Conservation (phyloP, 352 stramenopile species). For the Globisporangium mamillatum region DNA sequence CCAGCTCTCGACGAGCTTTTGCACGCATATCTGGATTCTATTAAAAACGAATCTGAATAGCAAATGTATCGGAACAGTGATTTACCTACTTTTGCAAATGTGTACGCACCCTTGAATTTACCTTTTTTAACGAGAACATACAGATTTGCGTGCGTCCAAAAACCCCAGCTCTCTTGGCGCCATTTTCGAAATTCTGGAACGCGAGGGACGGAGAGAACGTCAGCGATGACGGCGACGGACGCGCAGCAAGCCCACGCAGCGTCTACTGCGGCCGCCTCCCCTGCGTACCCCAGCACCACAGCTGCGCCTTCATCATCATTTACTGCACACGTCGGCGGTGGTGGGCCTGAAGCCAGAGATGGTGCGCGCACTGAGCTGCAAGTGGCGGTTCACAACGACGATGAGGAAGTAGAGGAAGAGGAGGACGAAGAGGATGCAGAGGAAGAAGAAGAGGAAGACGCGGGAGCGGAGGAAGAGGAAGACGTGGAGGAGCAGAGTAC, state of each 20-base stretch:
- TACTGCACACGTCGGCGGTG: not conserved
- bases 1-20: too few species aligned
- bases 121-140: too few species aligned
- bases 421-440: not conserved
- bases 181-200: too few species aligned
- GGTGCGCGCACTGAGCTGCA: not conserved
- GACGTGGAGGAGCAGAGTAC: not conserved
- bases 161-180: too few species aligned
- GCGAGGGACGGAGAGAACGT: not conserved
- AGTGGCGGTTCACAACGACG: not conserved
- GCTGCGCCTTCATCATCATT: not conserved
- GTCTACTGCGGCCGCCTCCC: not conserved
- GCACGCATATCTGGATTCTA: too few species aligned
- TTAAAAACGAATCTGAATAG: too few species aligned
- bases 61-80: too few species aligned
- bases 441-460: too few species aligned
- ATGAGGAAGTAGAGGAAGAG: not conserved
- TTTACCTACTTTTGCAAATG: too few species aligned
- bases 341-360: not conserved
- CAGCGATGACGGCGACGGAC: not conserved
- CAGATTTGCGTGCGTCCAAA: too few species aligned
- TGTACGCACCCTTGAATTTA: too few species aligned
- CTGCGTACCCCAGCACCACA: not conserved
- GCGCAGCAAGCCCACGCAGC: not conserved
- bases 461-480: too few species aligned